Evolutionary conservation across 2,329 filamentous ascomycete species (phyloP), one percentile per base, ranked within the genome.

Genomic region (Fusarium papillatum): DNA sequence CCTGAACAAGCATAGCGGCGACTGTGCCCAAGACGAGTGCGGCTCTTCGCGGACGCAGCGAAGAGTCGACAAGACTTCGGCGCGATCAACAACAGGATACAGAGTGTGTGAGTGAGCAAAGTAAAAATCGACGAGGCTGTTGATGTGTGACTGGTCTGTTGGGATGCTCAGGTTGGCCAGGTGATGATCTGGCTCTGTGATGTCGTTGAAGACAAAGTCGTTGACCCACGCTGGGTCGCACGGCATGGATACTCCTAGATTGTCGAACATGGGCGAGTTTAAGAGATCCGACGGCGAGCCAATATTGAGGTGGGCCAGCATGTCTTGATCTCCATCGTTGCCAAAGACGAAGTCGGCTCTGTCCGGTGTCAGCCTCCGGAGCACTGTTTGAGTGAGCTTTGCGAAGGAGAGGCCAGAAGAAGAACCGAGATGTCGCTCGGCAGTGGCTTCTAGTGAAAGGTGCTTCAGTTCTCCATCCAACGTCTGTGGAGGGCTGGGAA

Each of bases 91-190:
- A n/a, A 87, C 84, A 0, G 86, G 86, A 61, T 88, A 88, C 1
- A 88, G 74, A 1, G 86, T 88, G 62, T 87, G 85, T 2, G 84
- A 87, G 70, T 88, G 86, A 1, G 85, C 83, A 75, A 87, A 88
- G 77, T 88, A 88, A 60, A 87, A 87, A 16, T 84, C 82, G 6
- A 84, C 81, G 29, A 85, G 77, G 26, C 80, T 79, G 22, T 75
- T 73, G 5, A 83, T 66, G 31, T 84, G 77, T 61, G 78, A 38
- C 57, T 80, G 70, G 59, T 82, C 75, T 14, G 67, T 66, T 6
- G 77, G 78, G 19, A 80, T 66, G 17, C 34, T 31, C 38, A 75
- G 60, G 16, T 63, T 53, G 4, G 69, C 72, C 13, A 69, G 68
- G 38, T 76, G 70, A 46, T 78, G 70, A 10, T 78, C 71, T 8